phyloP scores from a whole-genome alignment of 768 basidiomycete species.

The Boletus rubroflammeus region DNA sequence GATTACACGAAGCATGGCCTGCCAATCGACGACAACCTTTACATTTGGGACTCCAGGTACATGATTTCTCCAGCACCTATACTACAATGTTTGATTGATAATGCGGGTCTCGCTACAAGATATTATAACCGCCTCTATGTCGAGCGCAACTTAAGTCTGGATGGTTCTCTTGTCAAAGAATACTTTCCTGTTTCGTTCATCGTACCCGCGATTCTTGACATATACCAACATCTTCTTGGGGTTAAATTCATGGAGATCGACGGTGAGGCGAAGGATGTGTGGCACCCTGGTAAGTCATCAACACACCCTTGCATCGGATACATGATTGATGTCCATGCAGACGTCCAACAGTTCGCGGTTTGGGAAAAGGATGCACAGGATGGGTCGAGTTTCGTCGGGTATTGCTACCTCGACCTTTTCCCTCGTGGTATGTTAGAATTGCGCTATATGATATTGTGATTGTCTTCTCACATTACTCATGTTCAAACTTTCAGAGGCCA shows the following conservation, averaged over 20 bases:
- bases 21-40: conserved; percentile 66
- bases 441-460: background rate
- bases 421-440: conserved; percentile 55
- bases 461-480: background rate
- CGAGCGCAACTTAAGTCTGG: conserved; percentile 61
- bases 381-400: conserved; percentile 70
- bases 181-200: conserved; percentile 84
- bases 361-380: conserved; percentile 77
- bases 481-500: conserved; percentile 43
- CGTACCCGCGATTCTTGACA: conserved; percentile 71
- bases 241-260: conserved; percentile 58
- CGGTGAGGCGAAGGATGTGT: conserved; percentile 56
- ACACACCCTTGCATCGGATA: background rate
- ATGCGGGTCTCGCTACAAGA: conserved; percentile 5
- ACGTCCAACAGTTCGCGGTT: conserved; percentile 78
- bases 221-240: conserved; percentile 77
- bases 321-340: conserved; percentile 30
- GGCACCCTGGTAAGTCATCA: conserved; percentile 65
- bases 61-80: conserved; percentile 12
- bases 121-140: conserved; percentile 39
- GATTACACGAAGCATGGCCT: conserved; percentile 58
- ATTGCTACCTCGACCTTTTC: conserved; percentile 84
- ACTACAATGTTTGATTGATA: background rate
- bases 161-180: conserved; percentile 75
- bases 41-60: conserved; percentile 80